These are phyloP conservation scores for Fusarium sp. DNA, from an alignment of 2,329 filamentous ascomycete species.

Conservation along the genomic window DNA sequence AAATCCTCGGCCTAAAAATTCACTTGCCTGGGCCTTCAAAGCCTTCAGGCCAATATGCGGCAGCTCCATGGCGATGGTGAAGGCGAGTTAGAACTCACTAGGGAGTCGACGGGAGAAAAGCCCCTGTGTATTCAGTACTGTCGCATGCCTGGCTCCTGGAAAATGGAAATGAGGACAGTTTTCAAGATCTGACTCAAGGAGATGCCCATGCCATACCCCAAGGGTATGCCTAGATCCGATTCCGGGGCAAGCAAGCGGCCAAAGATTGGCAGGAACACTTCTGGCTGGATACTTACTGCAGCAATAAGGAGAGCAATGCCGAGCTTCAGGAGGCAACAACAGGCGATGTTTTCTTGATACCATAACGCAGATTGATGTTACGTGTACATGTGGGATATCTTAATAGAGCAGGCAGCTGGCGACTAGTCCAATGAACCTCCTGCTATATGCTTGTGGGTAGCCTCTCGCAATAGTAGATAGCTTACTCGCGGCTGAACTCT, in stretches of 20 bases:
- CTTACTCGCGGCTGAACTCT: neutral
- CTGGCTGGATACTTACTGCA: neutral
- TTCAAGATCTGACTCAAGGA: neutral
- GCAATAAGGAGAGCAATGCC: neutral
- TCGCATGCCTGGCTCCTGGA: neutral
- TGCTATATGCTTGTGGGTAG: neutral
- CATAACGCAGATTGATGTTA: neutral
- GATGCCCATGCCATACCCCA: neutral
- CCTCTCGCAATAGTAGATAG: neutral
- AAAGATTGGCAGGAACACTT: neutral
- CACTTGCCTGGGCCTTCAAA: neutral
- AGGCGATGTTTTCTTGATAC: neutral
- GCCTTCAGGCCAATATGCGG: neutral
- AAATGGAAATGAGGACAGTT: neutral
- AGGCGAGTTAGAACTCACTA: neutral
- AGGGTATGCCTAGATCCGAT: neutral
- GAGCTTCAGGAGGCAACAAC: neutral
- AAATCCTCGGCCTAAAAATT: neutral
- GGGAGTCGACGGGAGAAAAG: neutral
- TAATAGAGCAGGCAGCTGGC: neutral
- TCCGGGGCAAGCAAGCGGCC: neutral
- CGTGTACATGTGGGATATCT: neutral
- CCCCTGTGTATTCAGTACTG: neutral
- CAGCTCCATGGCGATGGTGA: neutral
- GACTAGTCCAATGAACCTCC: neutral